phyloP scores from a whole-genome alignment of 1,284 basidiomycete species.

The Cutaneotrichosporon sp. region DNA sequence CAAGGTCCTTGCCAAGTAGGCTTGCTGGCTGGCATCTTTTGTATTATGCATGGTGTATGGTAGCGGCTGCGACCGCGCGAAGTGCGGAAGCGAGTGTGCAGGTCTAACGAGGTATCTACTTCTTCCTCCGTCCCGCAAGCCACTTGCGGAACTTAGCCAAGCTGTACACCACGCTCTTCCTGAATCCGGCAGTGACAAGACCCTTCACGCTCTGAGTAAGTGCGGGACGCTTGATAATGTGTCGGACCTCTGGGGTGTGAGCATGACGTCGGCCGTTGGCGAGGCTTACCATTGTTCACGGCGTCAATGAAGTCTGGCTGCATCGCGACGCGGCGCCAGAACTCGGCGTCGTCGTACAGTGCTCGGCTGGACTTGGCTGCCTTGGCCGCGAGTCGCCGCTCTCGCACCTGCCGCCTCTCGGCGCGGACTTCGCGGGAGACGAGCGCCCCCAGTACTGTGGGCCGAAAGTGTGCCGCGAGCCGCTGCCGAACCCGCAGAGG shows the following conservation, averaged over 20 bases:
- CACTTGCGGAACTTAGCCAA: constrained; percentile 75
- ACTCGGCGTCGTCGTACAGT: constrained; percentile 59
- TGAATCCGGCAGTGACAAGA: constrained; percentile 70
- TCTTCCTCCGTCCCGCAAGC: constrained; percentile 53
- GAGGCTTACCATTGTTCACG: constrained; percentile 58
- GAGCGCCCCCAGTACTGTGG: constrained; percentile 19
- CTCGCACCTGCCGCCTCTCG: constrained; percentile 1
- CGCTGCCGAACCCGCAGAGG: constrained; percentile 57
- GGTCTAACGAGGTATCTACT: constrained; percentile 7
- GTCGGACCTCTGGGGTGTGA: constrained; percentile 59
- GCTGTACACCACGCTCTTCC: constrained; percentile 72
- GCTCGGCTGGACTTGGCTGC: neutral
- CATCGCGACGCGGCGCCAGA: constrained; percentile 67
- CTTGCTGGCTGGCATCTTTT: neutral
- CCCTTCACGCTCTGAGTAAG: constrained; percentile 82
- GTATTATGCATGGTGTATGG: neutral
- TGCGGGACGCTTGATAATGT: constrained; percentile 76
- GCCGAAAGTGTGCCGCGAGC: constrained; percentile 22
- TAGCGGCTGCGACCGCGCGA: neutral
- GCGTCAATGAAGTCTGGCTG: constrained; percentile 58
- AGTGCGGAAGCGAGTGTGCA: neutral
- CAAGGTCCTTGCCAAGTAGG: constrained; percentile 54
- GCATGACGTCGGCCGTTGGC: too few relatives aligned
- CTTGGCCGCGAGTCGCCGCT: neutral
- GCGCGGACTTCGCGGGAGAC: constrained; percentile 11